Percentiles rank a stretch among this genome's conserved stretches.
Evolutionary conservation across 108 stramenopile species (phyloP).

Genomic region (Fistulifera pelliculosa): DNA sequence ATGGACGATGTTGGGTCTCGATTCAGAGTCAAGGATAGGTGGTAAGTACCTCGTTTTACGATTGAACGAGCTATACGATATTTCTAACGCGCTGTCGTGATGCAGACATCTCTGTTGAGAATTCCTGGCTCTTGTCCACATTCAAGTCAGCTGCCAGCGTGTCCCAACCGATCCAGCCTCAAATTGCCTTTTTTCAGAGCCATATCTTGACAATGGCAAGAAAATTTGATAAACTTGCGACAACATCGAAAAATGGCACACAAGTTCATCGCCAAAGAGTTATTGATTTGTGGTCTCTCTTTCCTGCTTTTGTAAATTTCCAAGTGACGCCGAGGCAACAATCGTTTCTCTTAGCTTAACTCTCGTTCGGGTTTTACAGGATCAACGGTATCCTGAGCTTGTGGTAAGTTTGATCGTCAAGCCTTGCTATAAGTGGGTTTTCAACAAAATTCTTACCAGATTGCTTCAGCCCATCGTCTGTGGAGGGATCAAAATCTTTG

Average conservation of each 20-base stretch:
- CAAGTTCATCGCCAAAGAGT: conserved; percentile 22
- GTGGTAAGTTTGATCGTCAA: conserved; percentile 48
- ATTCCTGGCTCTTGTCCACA: conserved; percentile 53
- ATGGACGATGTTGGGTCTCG: conserved; percentile 31
- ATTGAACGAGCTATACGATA: too few relatives aligned
- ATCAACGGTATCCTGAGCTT: conserved; percentile 74
- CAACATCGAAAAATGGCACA: conserved; percentile 25
- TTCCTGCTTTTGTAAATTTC: conserved; percentile 55
- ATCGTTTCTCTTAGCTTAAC: conserved; percentile 46
- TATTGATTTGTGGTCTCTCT: conserved; percentile 61
- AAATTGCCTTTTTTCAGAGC: conserved; percentile 59
- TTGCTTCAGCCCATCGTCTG: neutral
- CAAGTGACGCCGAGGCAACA: conserved; percentile 41
- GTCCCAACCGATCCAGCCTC: conserved; percentile 7
- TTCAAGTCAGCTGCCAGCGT: conserved; percentile 34
- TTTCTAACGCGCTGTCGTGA: neutral
- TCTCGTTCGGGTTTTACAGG: conserved; percentile 55
- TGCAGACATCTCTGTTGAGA: conserved; percentile 32
- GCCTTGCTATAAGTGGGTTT: neutral
- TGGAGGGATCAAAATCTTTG: neutral
- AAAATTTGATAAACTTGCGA: conserved; percentile 44
- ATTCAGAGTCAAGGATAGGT: conserved; percentile 9
- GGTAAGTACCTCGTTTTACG: too few relatives aligned
- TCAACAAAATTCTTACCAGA: neutral
- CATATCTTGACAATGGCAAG: conserved; percentile 52